A percentile compares a stretch with the other conserved stretches of the same genome.
These are phyloP conservation scores for Scutellaria baicalensis DNA, from an alignment of 257 asterid species.

Conservation along the genomic window DNA sequence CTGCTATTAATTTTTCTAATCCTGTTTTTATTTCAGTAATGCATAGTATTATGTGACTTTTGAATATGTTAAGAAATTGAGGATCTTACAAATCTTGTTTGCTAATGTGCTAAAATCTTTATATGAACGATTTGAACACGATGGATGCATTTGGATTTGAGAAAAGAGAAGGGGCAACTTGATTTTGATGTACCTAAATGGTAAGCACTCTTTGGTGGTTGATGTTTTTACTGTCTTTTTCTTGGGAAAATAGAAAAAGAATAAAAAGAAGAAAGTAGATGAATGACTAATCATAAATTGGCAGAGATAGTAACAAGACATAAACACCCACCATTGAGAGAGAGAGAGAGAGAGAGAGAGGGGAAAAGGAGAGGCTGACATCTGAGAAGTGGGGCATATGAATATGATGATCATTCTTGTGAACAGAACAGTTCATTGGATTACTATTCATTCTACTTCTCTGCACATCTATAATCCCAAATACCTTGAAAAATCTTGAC, in stretches of 20 bases:
- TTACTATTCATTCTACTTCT: constrained; percentile 7
- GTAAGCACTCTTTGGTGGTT: not conserved
- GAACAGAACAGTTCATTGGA: constrained; percentile 16
- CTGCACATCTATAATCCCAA: not conserved
- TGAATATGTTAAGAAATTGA: too few species aligned
- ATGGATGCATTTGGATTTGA: not conserved
- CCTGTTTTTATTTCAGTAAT: not conserved
- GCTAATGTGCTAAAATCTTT: too few species aligned
- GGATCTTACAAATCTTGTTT: too few species aligned
- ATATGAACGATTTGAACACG: not conserved
- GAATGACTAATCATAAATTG: constrained; percentile 10
- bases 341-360: not conserved
- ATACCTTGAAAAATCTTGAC: not conserved
- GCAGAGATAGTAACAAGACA: constrained; percentile 18
- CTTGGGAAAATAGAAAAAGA: not conserved
- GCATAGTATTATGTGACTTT: too few species aligned
- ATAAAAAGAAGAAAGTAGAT: not conserved
- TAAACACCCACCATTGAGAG: not conserved
- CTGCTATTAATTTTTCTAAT: not conserved
- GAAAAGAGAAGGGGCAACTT: not conserved
- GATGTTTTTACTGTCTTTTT: not conserved
- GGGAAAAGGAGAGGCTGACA: constrained; percentile 36
- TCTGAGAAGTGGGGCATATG: constrained; percentile 8
- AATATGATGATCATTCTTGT: constrained; percentile 4
- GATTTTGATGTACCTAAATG: not conserved